phyloP scores from a whole-genome alignment of 495 filamentous ascomycete genomes.

The Tuber microsphaerosporum region DNA sequence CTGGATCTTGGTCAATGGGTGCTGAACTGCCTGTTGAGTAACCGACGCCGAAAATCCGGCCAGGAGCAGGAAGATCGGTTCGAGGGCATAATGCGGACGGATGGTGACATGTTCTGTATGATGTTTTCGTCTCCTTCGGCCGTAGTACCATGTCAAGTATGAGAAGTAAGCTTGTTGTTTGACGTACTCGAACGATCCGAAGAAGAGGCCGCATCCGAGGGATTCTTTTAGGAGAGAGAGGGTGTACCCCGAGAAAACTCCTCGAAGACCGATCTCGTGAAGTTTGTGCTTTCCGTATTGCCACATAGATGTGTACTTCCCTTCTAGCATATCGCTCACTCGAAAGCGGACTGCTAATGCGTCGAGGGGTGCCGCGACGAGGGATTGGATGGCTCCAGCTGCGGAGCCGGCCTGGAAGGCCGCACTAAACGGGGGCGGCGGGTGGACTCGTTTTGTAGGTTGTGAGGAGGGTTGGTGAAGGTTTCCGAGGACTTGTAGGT shows the following conservation, averaged over 20 bases:
- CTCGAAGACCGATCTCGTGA: constrained; percentile 66
- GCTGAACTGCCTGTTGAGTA: constrained; percentile 68
- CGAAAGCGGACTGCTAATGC: constrained; percentile 75
- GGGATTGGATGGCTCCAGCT: constrained; percentile 69
- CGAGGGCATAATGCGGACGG: constrained; percentile 75
- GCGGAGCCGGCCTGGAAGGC: constrained; percentile 72
- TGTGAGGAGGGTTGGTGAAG: constrained; percentile 67
- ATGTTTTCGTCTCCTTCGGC: constrained; percentile 41
- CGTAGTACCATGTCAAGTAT: constrained; percentile 73
- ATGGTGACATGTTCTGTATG: constrained; percentile 48
- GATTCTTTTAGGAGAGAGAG: constrained; percentile 74
- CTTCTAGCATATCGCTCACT: constrained; percentile 59
- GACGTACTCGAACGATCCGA: constrained; percentile 75
- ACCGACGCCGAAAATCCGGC: constrained; percentile 72
- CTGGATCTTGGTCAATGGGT: constrained; percentile 69
- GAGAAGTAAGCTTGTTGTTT: constrained; percentile 79
- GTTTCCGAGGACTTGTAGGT: constrained; percentile 67
- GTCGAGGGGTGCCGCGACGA: constrained; percentile 81
- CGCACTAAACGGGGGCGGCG: constrained; percentile 57
- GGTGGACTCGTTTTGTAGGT: constrained; percentile 63
- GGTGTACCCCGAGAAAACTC: constrained; percentile 75
- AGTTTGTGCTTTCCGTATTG: constrained; percentile 66
- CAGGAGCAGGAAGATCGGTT: constrained; percentile 70
- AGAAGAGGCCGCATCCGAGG: constrained; percentile 75
- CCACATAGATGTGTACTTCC: constrained; percentile 74